Conservation (phyloP, 2,329 filamentous ascomycete genomes). For the Paracoccidioides brasiliensis region DNA sequence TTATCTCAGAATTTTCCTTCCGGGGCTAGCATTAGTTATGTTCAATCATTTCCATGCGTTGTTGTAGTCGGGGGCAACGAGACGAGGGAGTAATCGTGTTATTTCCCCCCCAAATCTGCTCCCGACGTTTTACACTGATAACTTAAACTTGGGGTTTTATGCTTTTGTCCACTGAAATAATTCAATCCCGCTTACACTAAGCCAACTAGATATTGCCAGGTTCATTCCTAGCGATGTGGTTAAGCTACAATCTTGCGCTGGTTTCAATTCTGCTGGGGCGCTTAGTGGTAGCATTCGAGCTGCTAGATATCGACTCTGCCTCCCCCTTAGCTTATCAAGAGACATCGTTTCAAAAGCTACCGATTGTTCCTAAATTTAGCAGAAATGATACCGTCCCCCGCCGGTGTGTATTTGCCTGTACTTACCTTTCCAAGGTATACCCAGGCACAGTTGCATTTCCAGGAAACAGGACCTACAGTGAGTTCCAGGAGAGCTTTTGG, state of each 20-base stretch:
- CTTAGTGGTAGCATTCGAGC: neutral
- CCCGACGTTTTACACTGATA: too few species aligned
- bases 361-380: neutral
- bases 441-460: neutral
- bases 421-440: neutral
- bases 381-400: neutral
- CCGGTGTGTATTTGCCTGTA: neutral
- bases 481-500: constrained; percentile 18
- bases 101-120: too few species aligned
- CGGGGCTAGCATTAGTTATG: too few species aligned
- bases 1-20: too few species aligned
- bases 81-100: too few species aligned
- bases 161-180: neutral
- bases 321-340: neutral
- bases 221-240: neutral
- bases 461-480: constrained; percentile 5
- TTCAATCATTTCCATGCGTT: too few species aligned
- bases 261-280: neutral
- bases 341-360: neutral
- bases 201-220: neutral
- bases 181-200: neutral
- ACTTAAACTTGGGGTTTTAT: too few species aligned
- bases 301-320: neutral
- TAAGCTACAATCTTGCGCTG: neutral
- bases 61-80: too few species aligned